These are phyloP conservation scores for Colletotrichum shisoi DNA, from an alignment of 2,329 filamentous ascomycete species.

Conservation along the genomic window DNA sequence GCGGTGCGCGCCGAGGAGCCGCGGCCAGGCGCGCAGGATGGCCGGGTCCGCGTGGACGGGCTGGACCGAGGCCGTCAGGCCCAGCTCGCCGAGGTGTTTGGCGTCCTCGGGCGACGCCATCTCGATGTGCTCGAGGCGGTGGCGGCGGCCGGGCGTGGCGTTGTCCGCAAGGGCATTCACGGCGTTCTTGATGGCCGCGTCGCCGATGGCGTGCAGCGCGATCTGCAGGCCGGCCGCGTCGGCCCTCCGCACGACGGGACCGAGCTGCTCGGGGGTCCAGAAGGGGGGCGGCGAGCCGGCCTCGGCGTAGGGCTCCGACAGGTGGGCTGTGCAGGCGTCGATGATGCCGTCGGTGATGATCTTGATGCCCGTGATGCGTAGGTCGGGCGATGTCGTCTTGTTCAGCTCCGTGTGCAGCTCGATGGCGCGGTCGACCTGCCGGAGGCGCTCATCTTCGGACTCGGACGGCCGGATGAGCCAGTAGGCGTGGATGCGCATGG, in stretches of 20 bases:
- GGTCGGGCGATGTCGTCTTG: constrained; percentile 48
- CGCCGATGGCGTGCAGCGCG: constrained; percentile 67
- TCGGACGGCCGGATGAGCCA: constrained; percentile 63
- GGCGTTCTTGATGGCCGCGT: constrained; percentile 59
- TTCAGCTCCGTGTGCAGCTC: constrained; percentile 52
- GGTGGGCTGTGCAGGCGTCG: constrained; percentile 64
- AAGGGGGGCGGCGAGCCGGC: constrained; percentile 55
- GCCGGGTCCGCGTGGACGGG: constrained; percentile 62
- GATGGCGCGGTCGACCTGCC: constrained; percentile 60
- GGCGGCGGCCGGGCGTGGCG: constrained; percentile 53
- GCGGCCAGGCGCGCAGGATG: constrained; percentile 64
- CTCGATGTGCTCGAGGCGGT: constrained; percentile 67
- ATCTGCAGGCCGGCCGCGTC: constrained; percentile 60
- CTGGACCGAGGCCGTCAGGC: constrained; percentile 61
- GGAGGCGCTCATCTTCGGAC: constrained; percentile 52
- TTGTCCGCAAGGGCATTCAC: constrained; percentile 56
- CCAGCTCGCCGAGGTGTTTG: constrained; percentile 57
- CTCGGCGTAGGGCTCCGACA: constrained; percentile 62
- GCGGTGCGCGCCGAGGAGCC: constrained; percentile 58
- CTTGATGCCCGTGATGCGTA: constrained; percentile 64
- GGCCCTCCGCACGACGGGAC: constrained; percentile 59
- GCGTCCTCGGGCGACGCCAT: constrained; percentile 60
- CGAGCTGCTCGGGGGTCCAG: constrained; percentile 59
- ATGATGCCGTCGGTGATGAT: constrained; percentile 66
- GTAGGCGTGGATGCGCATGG: constrained; percentile 62